Conservation (phyloP, 495 filamentous ascomycete genomes). For the Hypoxylon perforatum region DNA sequence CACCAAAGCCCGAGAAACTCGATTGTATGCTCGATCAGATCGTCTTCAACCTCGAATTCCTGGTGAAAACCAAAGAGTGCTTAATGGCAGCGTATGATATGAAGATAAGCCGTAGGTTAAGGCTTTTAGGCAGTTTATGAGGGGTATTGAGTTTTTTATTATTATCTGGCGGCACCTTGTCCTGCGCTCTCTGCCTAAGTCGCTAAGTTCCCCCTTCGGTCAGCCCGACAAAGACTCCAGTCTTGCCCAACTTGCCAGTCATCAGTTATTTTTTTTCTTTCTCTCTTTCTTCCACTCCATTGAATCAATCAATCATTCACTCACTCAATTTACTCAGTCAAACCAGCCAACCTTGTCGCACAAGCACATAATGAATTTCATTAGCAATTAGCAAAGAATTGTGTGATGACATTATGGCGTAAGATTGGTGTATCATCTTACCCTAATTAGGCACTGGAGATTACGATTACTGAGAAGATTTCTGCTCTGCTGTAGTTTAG, state of each 20-base stretch:
- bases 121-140: conserved; percentile 39
- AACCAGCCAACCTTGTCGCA: conserved; percentile 27
- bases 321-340: conserved; percentile 14
- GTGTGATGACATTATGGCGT: conserved; percentile 44
- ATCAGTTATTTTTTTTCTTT: conserved; percentile 15
- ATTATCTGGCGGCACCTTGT: conserved; percentile 28
- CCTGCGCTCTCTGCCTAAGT: too few relatives aligned
- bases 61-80: conserved; percentile 14
- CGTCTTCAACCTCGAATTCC: conserved; percentile 14
- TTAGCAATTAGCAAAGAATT: conserved; percentile 34
- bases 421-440: conserved; percentile 41
- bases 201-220: conserved; percentile 21
- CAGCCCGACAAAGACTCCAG: conserved; percentile 6
- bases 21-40: neutral
- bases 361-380: conserved; percentile 39
- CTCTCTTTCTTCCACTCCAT: conserved; percentile 20
- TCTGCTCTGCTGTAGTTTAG: neutral
- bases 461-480: conserved; percentile 33
- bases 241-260: neutral
- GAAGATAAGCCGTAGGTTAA: conserved; percentile 1
- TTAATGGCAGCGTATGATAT: conserved; percentile 7
- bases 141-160: conserved; percentile 39
- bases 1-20: neutral
- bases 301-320: conserved; percentile 14
- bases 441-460: conserved; percentile 23